These are phyloP conservation scores for Volvariella volvacea DNA, from an alignment of 1,284 basidiomycete genomes.

Conservation along the genomic window DNA sequence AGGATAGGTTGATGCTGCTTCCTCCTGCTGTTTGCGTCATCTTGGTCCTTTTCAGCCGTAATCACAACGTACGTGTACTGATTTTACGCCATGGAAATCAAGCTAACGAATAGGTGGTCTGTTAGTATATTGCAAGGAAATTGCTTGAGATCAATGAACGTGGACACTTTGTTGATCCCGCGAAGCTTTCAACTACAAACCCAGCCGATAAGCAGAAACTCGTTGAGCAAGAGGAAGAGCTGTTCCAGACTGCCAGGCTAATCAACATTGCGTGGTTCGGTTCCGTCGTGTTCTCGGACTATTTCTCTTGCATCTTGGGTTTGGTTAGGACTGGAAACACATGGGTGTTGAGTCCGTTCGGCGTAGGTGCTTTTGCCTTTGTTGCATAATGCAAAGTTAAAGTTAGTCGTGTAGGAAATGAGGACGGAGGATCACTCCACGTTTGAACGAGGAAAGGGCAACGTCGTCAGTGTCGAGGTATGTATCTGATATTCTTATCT, in stretches of 20 bases:
- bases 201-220: conserved; percentile 27
- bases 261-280: conserved; percentile 78
- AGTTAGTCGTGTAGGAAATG: conserved; percentile 42
- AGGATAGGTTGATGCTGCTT: conserved; percentile 73
- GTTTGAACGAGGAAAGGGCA: conserved; percentile 71
- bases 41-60: conserved; percentile 74
- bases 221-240: conserved; percentile 65
- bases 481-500: conserved; percentile 8
- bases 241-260: conserved; percentile 75
- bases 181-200: conserved; percentile 28
- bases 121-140: conserved; percentile 72
- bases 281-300: conserved; percentile 66
- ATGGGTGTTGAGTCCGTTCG: conserved; percentile 69
- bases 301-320: conserved; percentile 70
- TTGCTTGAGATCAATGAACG: conserved; percentile 77
- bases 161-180: conserved; percentile 48
- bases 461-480: conserved; percentile 71
- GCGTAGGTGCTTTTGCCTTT: conserved; percentile 27
- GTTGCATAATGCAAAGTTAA: background rate
- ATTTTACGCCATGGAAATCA: background rate
- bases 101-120: conserved; percentile 1
- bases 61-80: conserved; percentile 67
- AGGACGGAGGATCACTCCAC: conserved; percentile 50
- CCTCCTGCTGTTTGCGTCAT: conserved; percentile 72
- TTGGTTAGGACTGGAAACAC: conserved; percentile 60